phyloP scores from a whole-genome alignment of 805 yeast species.

The Zygoascus ofunaensis region DNA sequence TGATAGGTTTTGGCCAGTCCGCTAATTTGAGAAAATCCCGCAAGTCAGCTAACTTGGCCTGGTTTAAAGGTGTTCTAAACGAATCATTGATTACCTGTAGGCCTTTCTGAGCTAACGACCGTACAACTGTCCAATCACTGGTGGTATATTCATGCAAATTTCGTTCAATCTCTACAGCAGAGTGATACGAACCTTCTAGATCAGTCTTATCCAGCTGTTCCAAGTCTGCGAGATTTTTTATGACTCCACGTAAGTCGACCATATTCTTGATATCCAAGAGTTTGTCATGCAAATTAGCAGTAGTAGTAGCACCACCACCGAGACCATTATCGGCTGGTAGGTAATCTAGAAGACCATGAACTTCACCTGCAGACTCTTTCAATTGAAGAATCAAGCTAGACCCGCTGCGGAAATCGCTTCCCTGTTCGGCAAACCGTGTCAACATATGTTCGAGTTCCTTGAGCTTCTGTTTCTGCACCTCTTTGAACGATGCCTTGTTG shows the following conservation, averaged over 20 bases:
- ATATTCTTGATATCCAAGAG: neutral
- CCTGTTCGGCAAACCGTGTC: neutral
- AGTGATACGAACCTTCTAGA: neutral
- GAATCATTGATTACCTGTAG: neutral
- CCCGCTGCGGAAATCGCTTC: neutral
- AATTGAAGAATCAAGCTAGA: neutral
- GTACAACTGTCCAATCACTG: conserved; percentile 2
- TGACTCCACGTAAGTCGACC: neutral
- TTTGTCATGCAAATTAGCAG: neutral
- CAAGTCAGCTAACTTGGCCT: neutral
- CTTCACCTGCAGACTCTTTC: neutral
- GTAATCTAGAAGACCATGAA: neutral
- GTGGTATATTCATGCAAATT: neutral
- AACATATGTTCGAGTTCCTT: neutral
- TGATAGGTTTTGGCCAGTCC: conserved; percentile 11
- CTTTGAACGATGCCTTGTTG: neutral
- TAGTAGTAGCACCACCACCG: neutral
- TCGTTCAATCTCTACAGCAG: neutral
- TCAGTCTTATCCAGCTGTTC: neutral
- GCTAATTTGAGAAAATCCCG: conserved; percentile 5
- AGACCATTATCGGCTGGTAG: too few relatives aligned
- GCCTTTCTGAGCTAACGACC: conserved; percentile 7
- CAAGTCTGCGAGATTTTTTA: neutral
- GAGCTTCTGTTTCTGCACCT: neutral
- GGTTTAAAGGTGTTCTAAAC: conserved; percentile 3